phyloP scores from a whole-genome alignment of 2,329 filamentous ascomycete genomes.

The Diaporthe vaccinii region DNA sequence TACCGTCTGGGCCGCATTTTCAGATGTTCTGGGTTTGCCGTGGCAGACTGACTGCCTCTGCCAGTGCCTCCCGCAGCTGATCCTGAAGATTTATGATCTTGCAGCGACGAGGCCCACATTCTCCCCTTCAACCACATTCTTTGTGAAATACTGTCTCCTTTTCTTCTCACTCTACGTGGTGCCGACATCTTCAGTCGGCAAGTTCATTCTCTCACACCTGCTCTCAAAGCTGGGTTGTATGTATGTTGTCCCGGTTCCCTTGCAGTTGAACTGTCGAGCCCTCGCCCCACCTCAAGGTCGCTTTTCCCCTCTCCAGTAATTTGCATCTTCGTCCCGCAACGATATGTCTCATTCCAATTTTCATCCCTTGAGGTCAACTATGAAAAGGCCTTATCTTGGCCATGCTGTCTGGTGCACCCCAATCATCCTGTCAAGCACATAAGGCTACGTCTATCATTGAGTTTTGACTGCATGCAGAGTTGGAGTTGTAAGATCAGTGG shows the following conservation, averaged over 20 bases:
- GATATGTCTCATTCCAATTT: not conserved
- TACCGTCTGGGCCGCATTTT: conserved; percentile 29
- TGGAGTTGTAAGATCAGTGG: not conserved
- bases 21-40: conserved; percentile 8
- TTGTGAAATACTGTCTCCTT: not conserved
- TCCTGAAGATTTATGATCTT: conserved; percentile 23
- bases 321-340: not conserved
- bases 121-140: conserved; percentile 10
- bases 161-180: not conserved
- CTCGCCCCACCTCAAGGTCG: not conserved
- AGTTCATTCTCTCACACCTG: not conserved
- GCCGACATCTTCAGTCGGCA: not conserved
- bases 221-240: conserved; percentile 11
- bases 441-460: not conserved
- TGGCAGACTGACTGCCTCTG: conserved; percentile 29
- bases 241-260: conserved; percentile 6
- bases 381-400: not conserved
- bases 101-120: not conserved
- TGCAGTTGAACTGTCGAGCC: not conserved
- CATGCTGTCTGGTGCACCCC: not conserved
- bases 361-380: not conserved
- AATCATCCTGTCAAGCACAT: not conserved
- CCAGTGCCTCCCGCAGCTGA: conserved; percentile 1
- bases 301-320: not conserved
- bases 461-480: not conserved